Percentiles rank a stretch among this genome's conserved stretches.
Evolutionary conservation across 768 basidiomycete species (phyloP).

Genomic region (Hypsizygus marmoreus): DNA sequence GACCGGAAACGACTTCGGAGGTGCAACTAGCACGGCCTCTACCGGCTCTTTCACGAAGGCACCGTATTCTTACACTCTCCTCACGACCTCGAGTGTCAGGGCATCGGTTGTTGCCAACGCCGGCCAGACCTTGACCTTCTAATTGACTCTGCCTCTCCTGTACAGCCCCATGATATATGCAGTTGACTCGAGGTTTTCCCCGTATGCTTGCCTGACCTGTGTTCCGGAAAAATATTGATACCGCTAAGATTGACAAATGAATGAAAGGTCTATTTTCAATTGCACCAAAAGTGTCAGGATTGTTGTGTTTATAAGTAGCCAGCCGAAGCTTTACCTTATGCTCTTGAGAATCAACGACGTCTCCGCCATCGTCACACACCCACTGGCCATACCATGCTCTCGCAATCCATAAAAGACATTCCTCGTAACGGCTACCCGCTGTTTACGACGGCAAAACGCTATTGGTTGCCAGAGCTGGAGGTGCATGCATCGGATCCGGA

Average conservation of each 20-base stretch:
- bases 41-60: conserved; percentile 33
- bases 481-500: conserved; percentile 35
- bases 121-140: conserved; percentile 33
- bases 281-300: not conserved
- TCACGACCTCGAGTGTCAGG: conserved; percentile 26
- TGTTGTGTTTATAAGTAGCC: conserved; percentile 11
- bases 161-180: not conserved
- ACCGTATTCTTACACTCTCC: conserved; percentile 35
- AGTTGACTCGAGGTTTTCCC: not conserved
- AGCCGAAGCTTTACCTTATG: conserved; percentile 6
- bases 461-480: conserved; percentile 46
- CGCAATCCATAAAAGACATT: conserved; percentile 31
- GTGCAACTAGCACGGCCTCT: conserved; percentile 32
- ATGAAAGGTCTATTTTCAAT: not conserved
- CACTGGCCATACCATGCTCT: conserved; percentile 14
- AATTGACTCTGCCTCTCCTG: conserved; percentile 7
- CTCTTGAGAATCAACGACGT: conserved; percentile 3
- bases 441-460: conserved; percentile 57
- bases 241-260: conserved; percentile 2
- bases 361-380: conserved; percentile 1
- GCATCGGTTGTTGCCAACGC: conserved; percentile 29
- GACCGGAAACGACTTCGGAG: conserved; percentile 37
- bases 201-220: not conserved
- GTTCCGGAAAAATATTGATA: conserved; percentile 1
- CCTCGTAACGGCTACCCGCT: conserved; percentile 48